These are phyloP conservation scores for Metarhizium humberi DNA, from an alignment of 2,329 filamentous ascomycete genomes.

Conservation along the genomic window DNA sequence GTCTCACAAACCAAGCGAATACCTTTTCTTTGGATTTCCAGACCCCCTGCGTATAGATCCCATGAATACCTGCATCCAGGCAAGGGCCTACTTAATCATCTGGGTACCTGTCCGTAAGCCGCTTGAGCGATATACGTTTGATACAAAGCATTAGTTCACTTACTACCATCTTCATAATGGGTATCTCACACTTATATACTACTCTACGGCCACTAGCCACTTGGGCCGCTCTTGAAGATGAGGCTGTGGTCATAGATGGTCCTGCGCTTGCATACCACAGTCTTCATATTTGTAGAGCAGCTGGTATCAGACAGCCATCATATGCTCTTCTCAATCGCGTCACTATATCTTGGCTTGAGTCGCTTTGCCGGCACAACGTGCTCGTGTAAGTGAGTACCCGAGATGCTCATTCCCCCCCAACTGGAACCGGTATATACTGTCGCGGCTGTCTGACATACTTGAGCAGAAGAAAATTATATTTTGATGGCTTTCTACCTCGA, in stretches of 20 bases:
- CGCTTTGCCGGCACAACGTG: slow-evolving; percentile 44
- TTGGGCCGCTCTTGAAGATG: slow-evolving; percentile 28
- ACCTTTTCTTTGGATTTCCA: no score
- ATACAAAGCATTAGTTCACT: background rate
- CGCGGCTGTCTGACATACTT: background rate
- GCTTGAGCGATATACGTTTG: background rate
- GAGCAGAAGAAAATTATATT: slow-evolving; percentile 55
- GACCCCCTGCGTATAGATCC: no score
- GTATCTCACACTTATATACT: slow-evolving; percentile 46
- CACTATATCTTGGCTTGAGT: slow-evolving; percentile 53
- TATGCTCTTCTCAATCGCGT: slow-evolving; percentile 54
- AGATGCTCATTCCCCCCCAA: background rate
- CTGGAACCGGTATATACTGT: background rate
- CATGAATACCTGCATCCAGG: no score
- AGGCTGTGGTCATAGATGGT: slow-evolving; percentile 58
- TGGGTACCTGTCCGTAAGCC: background rate
- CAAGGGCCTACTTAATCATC: background rate
- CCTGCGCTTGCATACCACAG: slow-evolving; percentile 70
- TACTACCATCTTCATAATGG: slow-evolving; percentile 32
- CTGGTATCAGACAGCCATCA: slow-evolving; percentile 45
- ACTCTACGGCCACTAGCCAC: slow-evolving; percentile 44
- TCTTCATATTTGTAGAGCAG: slow-evolving; percentile 44
- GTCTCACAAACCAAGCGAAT: no score
- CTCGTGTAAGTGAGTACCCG: slow-evolving; percentile 43
- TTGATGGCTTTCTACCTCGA: slow-evolving; percentile 72